Conservation (phyloP, 176 grass and related monocot genomes). For the barley (Hordeum vulgare) region DNA sequence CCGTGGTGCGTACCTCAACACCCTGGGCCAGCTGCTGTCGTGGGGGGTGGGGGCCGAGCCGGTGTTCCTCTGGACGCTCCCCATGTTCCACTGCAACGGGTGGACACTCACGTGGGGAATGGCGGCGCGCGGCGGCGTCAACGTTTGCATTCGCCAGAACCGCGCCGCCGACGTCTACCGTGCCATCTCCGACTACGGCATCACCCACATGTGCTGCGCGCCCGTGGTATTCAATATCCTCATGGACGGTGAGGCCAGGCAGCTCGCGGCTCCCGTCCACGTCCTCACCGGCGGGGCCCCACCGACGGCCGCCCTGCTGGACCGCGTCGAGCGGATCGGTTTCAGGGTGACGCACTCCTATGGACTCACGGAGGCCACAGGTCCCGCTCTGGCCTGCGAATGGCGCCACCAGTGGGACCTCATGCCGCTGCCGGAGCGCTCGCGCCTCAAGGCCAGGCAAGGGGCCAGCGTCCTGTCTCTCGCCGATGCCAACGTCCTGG, state of each 20-base stretch:
- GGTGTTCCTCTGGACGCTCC: constrained; percentile 74
- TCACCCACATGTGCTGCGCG: constrained; percentile 73
- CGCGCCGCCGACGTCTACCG: constrained; percentile 29
- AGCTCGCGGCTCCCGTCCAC: no score
- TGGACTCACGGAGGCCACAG: no score
- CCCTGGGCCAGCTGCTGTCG: constrained; percentile 38
- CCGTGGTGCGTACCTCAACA: constrained; percentile 60
- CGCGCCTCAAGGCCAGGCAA: no score
- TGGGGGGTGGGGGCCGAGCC: constrained; percentile 46
- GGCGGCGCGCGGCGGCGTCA: constrained; percentile 54
- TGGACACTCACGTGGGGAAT: constrained; percentile 76
- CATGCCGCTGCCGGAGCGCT: no score
- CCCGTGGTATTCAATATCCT: constrained; percentile 58
- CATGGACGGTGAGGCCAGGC: not conserved
- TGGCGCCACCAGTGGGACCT: no score
- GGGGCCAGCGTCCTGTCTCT: no score
- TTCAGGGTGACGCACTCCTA: no score
- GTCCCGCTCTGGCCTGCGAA: no score
- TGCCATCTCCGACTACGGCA: constrained; percentile 36
- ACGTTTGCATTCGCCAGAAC: constrained; percentile 48
- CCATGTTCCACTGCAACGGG: constrained; percentile 85
- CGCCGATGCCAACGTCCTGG: no score
- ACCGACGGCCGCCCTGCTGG: no score
- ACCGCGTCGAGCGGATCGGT: no score
- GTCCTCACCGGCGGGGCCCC: no score